Evolutionary conservation across 2,329 filamentous ascomycete species (phyloP).

Genomic region (Didymella glomerata): DNA sequence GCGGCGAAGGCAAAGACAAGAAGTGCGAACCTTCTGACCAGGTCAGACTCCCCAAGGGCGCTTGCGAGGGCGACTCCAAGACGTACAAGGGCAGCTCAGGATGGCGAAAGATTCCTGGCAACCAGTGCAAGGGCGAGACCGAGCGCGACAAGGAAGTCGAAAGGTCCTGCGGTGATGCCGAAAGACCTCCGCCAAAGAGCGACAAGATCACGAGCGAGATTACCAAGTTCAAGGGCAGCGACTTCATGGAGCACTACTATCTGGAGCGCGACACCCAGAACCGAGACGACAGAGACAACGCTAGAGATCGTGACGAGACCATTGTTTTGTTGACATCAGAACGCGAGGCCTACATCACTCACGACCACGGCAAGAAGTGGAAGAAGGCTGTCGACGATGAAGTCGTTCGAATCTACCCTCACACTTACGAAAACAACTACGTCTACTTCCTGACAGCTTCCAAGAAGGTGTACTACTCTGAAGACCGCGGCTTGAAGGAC

Average conservation of each 20-base stretch:
- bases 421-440: slow-evolving; percentile 81
- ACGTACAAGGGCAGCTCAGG: slow-evolving; percentile 87
- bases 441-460: slow-evolving; percentile 83
- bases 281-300: slow-evolving; percentile 80
- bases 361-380: slow-evolving; percentile 92
- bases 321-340: slow-evolving; percentile 68
- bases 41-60: slow-evolving; percentile 72
- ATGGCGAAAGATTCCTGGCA: slow-evolving; percentile 84
- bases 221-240: slow-evolving; percentile 68
- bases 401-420: slow-evolving; percentile 76
- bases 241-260: slow-evolving; percentile 71
- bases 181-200: slow-evolving; percentile 62
- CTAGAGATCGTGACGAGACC: slow-evolving; percentile 72
- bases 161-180: slow-evolving; percentile 73
- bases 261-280: slow-evolving; percentile 72
- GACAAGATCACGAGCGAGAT: slow-evolving; percentile 72
- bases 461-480: slow-evolving; percentile 78
- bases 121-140: slow-evolving; percentile 57
- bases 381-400: slow-evolving; percentile 73
- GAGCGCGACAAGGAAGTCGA: slow-evolving; percentile 66
- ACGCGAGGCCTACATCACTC: slow-evolving; percentile 74
- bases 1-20: slow-evolving; percentile 59
- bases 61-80: slow-evolving; percentile 75
- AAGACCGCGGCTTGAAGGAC: slow-evolving; percentile 71
- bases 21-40: slow-evolving; percentile 73